Evolutionary conservation across 495 filamentous ascomycete genomes (phyloP).

Genomic region (Hyaloscypha hepaticicola): DNA sequence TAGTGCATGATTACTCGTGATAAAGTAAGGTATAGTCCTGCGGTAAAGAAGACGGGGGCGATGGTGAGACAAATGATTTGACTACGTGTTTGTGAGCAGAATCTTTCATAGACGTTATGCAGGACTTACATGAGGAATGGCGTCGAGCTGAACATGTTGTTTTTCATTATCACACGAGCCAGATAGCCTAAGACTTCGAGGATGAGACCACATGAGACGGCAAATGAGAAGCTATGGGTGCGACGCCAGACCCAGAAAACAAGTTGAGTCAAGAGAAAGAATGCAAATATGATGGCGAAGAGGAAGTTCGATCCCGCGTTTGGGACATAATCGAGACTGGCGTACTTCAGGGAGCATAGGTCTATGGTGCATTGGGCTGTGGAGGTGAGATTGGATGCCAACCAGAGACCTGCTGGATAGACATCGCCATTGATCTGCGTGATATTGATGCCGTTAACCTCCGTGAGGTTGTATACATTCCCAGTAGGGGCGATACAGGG

Average conservation of each 20-base stretch:
- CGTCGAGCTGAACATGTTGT: conserved; percentile 38
- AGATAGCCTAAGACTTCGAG: conserved; percentile 43
- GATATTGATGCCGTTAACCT: not conserved
- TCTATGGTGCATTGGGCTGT: conserved; percentile 11
- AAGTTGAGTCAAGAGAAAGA: conserved; percentile 24
- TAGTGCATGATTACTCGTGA: conserved; percentile 55
- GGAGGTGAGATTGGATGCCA: conserved; percentile 19
- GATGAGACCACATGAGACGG: conserved; percentile 37
- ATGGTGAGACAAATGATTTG: conserved; percentile 51
- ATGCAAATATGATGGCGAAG: conserved; percentile 28
- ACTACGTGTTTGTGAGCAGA: conserved; percentile 9
- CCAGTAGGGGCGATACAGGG: not conserved
- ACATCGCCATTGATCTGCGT: not conserved
- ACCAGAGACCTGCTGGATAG: conserved; percentile 9
- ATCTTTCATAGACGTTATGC: not conserved
- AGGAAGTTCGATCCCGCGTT: conserved; percentile 27
- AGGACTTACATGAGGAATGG: conserved; percentile 36
- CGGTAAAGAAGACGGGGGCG: conserved; percentile 62
- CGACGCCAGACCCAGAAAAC: conserved; percentile 8
- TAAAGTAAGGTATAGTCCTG: conserved; percentile 62
- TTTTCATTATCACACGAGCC: conserved; percentile 38
- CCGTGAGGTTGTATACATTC: not conserved
- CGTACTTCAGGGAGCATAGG: conserved; percentile 30
- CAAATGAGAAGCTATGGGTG: conserved; percentile 37
- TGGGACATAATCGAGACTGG: conserved; percentile 25